These are phyloP conservation scores for Moricandia moricandioides DNA, from an alignment of 345 rosid species.

Conservation along the genomic window DNA sequence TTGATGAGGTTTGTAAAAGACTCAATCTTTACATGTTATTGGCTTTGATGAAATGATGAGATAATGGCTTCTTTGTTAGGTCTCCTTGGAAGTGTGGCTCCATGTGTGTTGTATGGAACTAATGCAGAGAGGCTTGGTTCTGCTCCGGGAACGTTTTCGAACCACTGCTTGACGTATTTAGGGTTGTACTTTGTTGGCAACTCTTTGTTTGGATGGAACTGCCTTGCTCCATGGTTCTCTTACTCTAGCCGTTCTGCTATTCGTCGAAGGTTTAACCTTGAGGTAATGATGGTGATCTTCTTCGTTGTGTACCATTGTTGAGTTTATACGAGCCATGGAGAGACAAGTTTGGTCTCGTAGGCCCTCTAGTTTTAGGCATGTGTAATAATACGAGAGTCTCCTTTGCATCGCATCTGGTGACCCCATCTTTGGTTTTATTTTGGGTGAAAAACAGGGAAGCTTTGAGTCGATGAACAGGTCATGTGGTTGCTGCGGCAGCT, in stretches of 20 bases:
- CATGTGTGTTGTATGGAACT: constrained; percentile 85
- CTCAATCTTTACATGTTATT: not conserved
- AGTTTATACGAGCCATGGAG: not conserved
- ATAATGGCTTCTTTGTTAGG: constrained; percentile 42
- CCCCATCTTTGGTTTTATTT: not conserved
- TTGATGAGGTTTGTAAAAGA: not conserved
- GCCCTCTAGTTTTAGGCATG: not conserved
- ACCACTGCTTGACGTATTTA: constrained; percentile 69
- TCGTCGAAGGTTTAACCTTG: constrained; percentile 82
- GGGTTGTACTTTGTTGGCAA: constrained; percentile 73
- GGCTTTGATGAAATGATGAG: too few relatives aligned
- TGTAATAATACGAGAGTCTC: not conserved
- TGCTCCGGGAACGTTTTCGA: constrained; percentile 71
- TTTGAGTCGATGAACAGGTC: constrained; percentile 76
- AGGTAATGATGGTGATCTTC: constrained; percentile 46
- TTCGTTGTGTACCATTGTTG: not conserved
- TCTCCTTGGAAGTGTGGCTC: constrained; percentile 85
- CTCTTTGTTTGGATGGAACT: constrained; percentile 64
- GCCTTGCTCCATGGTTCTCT: constrained; percentile 90
- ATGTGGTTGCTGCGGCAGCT: constrained; percentile 81
- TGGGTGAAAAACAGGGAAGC: constrained; percentile 61
- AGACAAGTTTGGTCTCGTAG: not conserved
- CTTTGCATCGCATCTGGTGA: not conserved
- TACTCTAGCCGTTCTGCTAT: constrained; percentile 68
- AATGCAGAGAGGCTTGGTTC: constrained; percentile 88